Conservation (phyloP, 129 eudicot genomes). For the Chrysanthemum seticuspe region DNA sequence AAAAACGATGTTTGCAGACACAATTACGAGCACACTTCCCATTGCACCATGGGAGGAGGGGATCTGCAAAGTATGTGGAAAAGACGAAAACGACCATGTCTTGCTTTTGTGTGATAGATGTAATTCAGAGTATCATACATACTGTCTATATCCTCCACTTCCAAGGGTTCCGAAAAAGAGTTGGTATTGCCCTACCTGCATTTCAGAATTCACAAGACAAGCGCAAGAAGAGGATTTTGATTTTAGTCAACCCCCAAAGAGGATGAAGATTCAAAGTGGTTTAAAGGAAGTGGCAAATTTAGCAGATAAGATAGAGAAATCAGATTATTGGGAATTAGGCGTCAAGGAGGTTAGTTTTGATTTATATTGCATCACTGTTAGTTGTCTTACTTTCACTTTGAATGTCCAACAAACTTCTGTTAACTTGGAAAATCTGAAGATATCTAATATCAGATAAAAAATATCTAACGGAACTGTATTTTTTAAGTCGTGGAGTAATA, state of each 20-base stretch:
- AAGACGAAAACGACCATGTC: constrained; percentile 85
- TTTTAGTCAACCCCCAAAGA: constrained; percentile 28
- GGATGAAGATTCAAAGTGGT: constrained; percentile 40
- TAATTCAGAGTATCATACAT: constrained; percentile 91
- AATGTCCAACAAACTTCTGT: not conserved
- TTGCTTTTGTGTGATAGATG: constrained; percentile 91
- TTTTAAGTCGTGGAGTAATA: not conserved
- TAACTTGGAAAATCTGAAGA: too few species aligned
- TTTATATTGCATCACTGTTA: not conserved
- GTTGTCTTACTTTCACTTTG: not conserved
- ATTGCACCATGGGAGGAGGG: constrained; percentile 97
- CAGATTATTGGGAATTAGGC: constrained; percentile 80
- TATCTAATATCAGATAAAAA: not conserved
- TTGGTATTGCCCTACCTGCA: constrained; percentile 97
- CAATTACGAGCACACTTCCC: constrained; percentile 51
- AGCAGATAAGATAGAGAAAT: constrained; percentile 61
- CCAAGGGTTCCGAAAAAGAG: constrained; percentile 79
- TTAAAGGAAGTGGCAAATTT: constrained; percentile 52
- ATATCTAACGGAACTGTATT: not conserved
- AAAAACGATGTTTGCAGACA: constrained; percentile 40
- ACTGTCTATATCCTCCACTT: constrained; percentile 94
- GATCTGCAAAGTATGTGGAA: constrained; percentile 92
- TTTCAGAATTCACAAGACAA: constrained; percentile 51
- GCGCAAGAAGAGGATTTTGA: constrained; percentile 29
- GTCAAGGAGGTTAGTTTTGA: constrained; percentile 65